phyloP scores from a whole-genome alignment of 1,284 basidiomycete species.

The Rhodotorula sp. region DNA sequence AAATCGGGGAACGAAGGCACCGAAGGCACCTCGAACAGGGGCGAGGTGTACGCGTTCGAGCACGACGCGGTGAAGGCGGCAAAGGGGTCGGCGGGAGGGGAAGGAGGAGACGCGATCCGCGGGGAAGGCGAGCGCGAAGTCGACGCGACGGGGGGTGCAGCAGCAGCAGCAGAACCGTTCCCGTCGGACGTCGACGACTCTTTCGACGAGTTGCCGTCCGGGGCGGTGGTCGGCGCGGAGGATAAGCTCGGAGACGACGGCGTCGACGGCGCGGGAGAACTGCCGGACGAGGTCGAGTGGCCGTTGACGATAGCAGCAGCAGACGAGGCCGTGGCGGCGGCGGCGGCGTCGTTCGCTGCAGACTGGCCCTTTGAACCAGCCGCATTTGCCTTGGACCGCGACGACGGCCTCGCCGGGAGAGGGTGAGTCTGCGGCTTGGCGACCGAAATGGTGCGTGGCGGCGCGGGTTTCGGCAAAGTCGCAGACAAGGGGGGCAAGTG shows the following conservation, averaged over 20 bases:
- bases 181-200: background rate
- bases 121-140: conserved; percentile 26
- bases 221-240: background rate
- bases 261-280: background rate
- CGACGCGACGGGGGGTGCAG: conserved; percentile 8
- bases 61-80: conserved; percentile 1
- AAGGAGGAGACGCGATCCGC: background rate
- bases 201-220: background rate
- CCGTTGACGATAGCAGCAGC: conserved; percentile 10
- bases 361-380: background rate
- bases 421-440: conserved; percentile 29
- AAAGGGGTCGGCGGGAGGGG: conserved; percentile 9
- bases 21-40: conserved; percentile 9
- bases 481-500: conserved; percentile 37
- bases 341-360: conserved; percentile 6
- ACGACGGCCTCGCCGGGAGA: conserved; percentile 28
- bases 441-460: conserved; percentile 17
- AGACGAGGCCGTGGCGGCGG: conserved; percentile 10
- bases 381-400: conserved; percentile 17
- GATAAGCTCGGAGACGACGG: conserved; percentile 8
- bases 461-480: conserved; percentile 28
- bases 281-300: background rate
- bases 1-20: conserved; percentile 32
- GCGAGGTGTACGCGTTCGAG: conserved; percentile 2
- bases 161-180: background rate